These are phyloP conservation scores for Trypanosoma lewisi DNA, from an alignment of 208 protist species.

Conservation along the genomic window DNA sequence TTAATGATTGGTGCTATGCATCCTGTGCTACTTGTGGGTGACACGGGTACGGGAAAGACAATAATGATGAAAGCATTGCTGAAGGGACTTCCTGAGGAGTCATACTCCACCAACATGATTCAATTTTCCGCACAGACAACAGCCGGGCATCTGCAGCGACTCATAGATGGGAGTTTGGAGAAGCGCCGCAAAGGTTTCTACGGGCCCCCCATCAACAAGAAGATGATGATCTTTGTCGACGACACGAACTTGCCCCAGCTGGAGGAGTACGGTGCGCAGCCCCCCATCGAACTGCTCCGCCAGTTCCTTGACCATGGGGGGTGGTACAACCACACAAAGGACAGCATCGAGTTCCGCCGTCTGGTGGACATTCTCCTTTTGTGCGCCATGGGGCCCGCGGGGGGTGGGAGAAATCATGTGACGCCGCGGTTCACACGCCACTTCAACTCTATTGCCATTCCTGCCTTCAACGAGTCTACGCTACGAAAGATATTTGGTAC, in stretches of 20 bases:
- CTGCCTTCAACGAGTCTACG: constrained; percentile 88
- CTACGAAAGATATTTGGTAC: constrained; percentile 92
- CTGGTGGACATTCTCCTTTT: constrained; percentile 91
- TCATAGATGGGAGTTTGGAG: constrained; percentile 94
- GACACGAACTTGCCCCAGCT: constrained; percentile 95
- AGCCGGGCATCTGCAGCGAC: constrained; percentile 88
- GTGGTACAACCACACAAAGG: constrained; percentile 95
- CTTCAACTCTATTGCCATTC: constrained; percentile 93
- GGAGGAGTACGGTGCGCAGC: constrained; percentile 96
- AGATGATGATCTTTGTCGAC: constrained; percentile 95
- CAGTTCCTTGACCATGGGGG: constrained; percentile 96
- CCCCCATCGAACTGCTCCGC: constrained; percentile 95
- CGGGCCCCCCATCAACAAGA: constrained; percentile 94
- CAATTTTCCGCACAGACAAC: constrained; percentile 96
- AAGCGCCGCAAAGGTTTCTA: constrained; percentile 94
- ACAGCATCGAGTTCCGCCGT: constrained; percentile 85
- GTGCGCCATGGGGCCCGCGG: constrained; percentile 94
- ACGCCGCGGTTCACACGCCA: constrained; percentile 94
- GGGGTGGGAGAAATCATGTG: constrained; percentile 93
- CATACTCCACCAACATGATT: constrained; percentile 88
- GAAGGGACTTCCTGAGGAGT: constrained; percentile 73
- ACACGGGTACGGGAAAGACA: constrained; percentile 96
- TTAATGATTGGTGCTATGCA: constrained; percentile 81
- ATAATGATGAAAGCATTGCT: constrained; percentile 93
- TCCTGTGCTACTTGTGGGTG: constrained; percentile 89